These are phyloP conservation scores for Solanum pimpinellifolium DNA, from an alignment of 257 asterid species.

Conservation along the genomic window DNA sequence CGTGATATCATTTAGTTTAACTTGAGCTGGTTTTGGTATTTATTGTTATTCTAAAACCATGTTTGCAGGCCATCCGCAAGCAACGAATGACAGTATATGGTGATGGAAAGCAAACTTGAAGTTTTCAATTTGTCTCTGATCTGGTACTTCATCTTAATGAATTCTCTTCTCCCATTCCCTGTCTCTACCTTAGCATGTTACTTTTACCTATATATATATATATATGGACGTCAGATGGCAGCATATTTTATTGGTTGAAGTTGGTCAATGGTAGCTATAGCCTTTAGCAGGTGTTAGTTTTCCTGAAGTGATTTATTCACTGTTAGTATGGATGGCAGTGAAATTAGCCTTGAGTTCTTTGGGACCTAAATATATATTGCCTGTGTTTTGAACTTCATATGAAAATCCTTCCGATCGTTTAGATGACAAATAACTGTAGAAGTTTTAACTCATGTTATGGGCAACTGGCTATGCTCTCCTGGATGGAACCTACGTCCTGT, in stretches of 20 bases:
- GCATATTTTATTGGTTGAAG: background rate
- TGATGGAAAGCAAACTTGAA: slow-evolving; percentile 89
- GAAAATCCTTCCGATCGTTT: background rate
- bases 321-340: background rate
- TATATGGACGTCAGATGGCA: background rate
- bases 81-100: slow-evolving; percentile 95
- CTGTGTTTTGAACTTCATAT: background rate
- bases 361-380: background rate
- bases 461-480: too few relatives aligned
- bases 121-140: slow-evolving; percentile 91
- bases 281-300: background rate
- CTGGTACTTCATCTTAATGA: slow-evolving; percentile 42
- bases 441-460: background rate
- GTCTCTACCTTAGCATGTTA: background rate
- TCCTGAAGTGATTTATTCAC: background rate
- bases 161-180: background rate
- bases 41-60: background rate
- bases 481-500: too few relatives aligned
- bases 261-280: background rate
- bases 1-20: background rate
- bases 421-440: background rate
- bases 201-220: background rate
- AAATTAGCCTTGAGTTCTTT: background rate
- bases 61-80: slow-evolving; percentile 68
- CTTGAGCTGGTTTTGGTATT: background rate